Percentiles rank a stretch among this genome's conserved stretches.
Evolutionary conservation across 305 asterid genomes (phyloP).

Genomic region (Fraxinus baroniana): DNA sequence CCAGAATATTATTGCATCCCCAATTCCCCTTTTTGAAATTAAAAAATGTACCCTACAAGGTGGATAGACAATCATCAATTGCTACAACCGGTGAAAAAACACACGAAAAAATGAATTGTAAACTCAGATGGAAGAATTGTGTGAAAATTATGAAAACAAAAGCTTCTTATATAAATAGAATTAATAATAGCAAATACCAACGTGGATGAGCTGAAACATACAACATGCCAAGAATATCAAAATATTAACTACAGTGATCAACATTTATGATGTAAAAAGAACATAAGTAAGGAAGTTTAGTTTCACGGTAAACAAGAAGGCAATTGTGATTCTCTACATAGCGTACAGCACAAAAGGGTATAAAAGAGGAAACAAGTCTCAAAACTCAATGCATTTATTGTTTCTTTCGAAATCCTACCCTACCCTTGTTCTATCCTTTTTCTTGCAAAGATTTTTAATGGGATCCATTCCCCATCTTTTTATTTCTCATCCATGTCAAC

Average conservation of each 20-base stretch:
- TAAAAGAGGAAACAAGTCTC: neutral
- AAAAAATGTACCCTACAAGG: neutral
- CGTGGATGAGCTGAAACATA: neutral
- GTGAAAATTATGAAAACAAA: neutral
- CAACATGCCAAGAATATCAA: neutral
- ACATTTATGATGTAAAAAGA: neutral
- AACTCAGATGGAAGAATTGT: neutral
- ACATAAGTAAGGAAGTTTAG: neutral
- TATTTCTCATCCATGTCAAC: slow-evolving; percentile 12
- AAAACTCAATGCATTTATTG: neutral
- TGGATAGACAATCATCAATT: neutral
- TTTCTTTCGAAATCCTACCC: neutral
- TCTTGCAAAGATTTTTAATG: neutral
- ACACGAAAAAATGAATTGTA: neutral
- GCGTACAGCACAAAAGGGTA: neutral
- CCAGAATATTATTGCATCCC: neutral
- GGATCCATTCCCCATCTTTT: neutral
- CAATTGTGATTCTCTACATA: neutral
- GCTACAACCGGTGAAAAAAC: neutral
- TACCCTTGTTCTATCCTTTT: neutral
- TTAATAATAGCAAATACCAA: neutral
- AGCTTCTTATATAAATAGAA: neutral
- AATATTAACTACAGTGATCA: neutral
- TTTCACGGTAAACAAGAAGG: neutral
- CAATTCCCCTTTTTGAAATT: neutral